Conservation (phyloP, 805 yeast genomes). For the Jamesozyma piceae region DNA sequence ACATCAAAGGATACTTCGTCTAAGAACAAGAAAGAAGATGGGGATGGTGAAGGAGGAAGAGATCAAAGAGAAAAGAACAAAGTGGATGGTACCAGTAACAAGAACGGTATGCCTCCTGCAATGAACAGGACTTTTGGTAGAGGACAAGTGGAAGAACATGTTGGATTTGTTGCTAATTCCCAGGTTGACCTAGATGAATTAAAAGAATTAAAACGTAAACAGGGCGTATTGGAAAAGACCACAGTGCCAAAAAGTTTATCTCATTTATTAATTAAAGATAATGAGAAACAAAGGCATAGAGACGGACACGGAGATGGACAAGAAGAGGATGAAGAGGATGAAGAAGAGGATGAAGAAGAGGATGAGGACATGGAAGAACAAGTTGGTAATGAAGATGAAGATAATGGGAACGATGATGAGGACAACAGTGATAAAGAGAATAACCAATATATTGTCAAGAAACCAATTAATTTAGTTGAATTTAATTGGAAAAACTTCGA, state of each 20-base stretch:
- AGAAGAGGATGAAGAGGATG: neutral
- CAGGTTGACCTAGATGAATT: slow-evolving; percentile 37
- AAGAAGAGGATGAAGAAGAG: neutral
- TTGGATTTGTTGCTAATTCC: slow-evolving; percentile 32
- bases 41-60: neutral
- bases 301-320: slow-evolving; percentile 9
- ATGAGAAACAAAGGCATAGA: slow-evolving; percentile 9
- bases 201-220: slow-evolving; percentile 39
- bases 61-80: neutral
- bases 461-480: slow-evolving; percentile 25
- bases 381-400: neutral
- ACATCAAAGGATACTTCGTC: neutral
- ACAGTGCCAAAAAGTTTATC: slow-evolving; percentile 50
- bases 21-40: neutral
- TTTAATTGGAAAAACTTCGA: slow-evolving; percentile 30
- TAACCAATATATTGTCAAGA: slow-evolving; percentile 25
- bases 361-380: neutral
- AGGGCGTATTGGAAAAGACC: slow-evolving; percentile 40
- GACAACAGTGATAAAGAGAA: slow-evolving; percentile 3
- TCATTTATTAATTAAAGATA: slow-evolving; percentile 36
- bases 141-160: slow-evolving; percentile 26
- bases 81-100: neutral
- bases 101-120: slow-evolving; percentile 51
- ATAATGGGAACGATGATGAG: neutral
- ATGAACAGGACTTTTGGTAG: slow-evolving; percentile 37